Conservation (phyloP, 345 rosid genomes). For the Isatis tinctoria region DNA sequence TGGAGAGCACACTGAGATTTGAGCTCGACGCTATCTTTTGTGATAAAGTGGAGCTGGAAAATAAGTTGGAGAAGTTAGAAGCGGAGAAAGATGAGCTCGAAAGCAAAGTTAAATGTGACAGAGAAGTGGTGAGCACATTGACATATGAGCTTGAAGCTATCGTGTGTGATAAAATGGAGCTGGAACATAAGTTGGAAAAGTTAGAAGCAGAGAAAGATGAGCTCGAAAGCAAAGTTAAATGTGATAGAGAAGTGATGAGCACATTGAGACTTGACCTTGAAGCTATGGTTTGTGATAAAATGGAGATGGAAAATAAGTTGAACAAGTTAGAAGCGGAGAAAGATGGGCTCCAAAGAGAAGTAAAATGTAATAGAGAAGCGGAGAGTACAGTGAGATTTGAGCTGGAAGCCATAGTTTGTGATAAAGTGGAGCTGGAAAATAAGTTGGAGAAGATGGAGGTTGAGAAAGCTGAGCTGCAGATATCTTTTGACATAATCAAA, state of each 20-base stretch:
- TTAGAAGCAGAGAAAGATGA: constrained; percentile 38
- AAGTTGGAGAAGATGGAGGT: constrained; percentile 40
- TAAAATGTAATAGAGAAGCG: constrained; percentile 35
- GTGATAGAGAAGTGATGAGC: constrained; percentile 32
- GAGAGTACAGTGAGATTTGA: constrained; percentile 43
- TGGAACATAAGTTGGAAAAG: constrained; percentile 42
- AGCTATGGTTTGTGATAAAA: constrained; percentile 30
- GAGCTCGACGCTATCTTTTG: constrained; percentile 45
- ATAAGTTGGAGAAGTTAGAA: constrained; percentile 36
- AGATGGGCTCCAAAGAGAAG: constrained; percentile 34
- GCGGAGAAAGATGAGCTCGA: constrained; percentile 42
- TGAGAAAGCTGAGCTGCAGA: constrained; percentile 56
- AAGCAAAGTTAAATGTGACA: constrained; percentile 28
- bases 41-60: constrained; percentile 40
- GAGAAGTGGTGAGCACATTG: constrained; percentile 36
- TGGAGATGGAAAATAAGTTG: constrained; percentile 44
- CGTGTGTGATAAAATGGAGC: constrained; percentile 33
- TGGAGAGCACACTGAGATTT: constrained; percentile 38
- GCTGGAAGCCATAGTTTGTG: constrained; percentile 38
- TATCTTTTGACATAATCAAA: constrained; percentile 43
- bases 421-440: constrained; percentile 43
- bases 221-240: constrained; percentile 35
- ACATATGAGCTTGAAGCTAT: constrained; percentile 48
- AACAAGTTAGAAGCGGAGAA: constrained; percentile 38
- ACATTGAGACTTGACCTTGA: constrained; percentile 50